A percentile compares a stretch with the other conserved stretches of the same genome.
Evolutionary conservation across 2,329 filamentous ascomycete genomes (phyloP).

Genomic region (Hypomyces rosellus): DNA sequence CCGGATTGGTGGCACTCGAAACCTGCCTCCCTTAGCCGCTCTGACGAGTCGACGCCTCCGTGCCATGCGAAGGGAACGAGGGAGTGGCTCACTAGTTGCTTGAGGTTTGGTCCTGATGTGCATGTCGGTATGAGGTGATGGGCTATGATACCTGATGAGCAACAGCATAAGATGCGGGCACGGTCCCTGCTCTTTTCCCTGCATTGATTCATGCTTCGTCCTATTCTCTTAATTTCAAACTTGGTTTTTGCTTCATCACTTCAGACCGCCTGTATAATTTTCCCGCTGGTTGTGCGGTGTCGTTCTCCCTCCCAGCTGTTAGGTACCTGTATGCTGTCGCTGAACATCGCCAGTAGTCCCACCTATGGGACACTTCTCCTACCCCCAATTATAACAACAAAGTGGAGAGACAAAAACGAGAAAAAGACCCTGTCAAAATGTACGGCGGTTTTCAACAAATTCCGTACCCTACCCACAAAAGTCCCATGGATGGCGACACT

Average conservation of each 20-base stretch:
- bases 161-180: background rate
- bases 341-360: too few relatives aligned
- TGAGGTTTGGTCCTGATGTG: too few relatives aligned
- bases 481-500: conserved; percentile 18
- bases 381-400: background rate
- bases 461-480: conserved; percentile 18
- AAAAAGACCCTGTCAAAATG: conserved; percentile 1
- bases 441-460: conserved; percentile 11
- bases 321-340: too few relatives aligned
- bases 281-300: too few relatives aligned
- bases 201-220: background rate
- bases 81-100: too few relatives aligned
- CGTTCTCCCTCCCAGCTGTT: background rate
- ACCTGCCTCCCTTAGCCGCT: conserved; percentile 6
- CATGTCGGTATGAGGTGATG: conserved; percentile 6
- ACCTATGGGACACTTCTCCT: background rate
- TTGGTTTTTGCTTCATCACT: background rate
- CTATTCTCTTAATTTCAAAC: background rate
- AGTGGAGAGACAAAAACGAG: background rate
- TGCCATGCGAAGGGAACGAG: background rate
- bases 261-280: background rate
- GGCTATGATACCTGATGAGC: background rate
- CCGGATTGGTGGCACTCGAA: conserved; percentile 6
- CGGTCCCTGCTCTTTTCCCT: background rate
- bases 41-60: conserved; percentile 5